A percentile compares a stretch with the other conserved stretches of the same genome.
phyloP scores from a whole-genome alignment of 345 rosid genomes.

The Combretum micranthum region DNA sequence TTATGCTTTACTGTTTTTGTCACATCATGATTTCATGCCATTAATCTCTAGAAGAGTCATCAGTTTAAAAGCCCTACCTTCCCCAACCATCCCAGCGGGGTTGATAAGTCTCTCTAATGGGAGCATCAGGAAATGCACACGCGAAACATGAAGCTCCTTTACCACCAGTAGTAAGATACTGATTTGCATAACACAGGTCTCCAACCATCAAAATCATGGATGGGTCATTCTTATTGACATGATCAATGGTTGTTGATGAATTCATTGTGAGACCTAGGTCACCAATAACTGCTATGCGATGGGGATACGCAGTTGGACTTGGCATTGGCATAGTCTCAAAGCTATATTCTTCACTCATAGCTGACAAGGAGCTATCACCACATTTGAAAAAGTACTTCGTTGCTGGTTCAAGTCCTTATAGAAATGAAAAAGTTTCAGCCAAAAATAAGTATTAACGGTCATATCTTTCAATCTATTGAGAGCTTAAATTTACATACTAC shows the following conservation, averaged over 20 bases:
- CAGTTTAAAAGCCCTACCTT: slow-evolving; percentile 33
- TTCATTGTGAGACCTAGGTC: slow-evolving; percentile 84
- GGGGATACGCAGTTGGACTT: slow-evolving; percentile 45
- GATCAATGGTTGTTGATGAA: slow-evolving; percentile 69
- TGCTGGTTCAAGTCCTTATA: slow-evolving; percentile 56
- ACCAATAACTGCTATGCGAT: slow-evolving; percentile 59
- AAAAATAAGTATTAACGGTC: neutral
- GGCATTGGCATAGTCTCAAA: slow-evolving; percentile 55
- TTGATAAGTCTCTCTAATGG: slow-evolving; percentile 80
- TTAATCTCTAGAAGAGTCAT: neutral
- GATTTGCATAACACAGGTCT: slow-evolving; percentile 76
- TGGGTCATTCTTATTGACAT: slow-evolving; percentile 55
- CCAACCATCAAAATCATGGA: slow-evolving; percentile 71
- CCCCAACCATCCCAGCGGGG: slow-evolving; percentile 98
- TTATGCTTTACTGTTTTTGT: too few species aligned
- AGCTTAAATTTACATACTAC: neutral
- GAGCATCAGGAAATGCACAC: slow-evolving; percentile 65
- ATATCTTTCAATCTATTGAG: neutral
- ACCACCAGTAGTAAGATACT: slow-evolving; percentile 72
- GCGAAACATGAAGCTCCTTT: slow-evolving; percentile 66
- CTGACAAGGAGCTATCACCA: slow-evolving; percentile 69
- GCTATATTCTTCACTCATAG: slow-evolving; percentile 54
- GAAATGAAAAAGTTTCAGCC: neutral
- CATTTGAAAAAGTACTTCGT: slow-evolving; percentile 58
- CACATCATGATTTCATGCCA: too few species aligned